Base-by-base conservation (phyloP, 2,329 filamentous ascomycete genomes). In the Fusarium nelsonii region DNA sequence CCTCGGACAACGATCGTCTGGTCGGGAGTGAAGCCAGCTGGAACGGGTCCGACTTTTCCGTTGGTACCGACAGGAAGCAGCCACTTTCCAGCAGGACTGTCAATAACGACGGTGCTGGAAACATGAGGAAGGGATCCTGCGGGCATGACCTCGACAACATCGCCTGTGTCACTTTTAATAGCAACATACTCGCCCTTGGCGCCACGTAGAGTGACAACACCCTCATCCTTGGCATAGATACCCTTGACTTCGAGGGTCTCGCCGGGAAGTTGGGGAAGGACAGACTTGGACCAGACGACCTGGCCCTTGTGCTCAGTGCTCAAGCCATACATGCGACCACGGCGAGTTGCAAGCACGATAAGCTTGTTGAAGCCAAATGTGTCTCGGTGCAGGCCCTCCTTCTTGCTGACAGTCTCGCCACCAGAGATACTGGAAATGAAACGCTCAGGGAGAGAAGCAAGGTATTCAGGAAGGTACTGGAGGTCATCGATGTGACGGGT, bases 361-460 rank as follows among this genome's bases (percentile, higher is more conserved):
- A 95, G 82, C 80, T 97, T 97, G 78, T 92, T 91, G 80, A 97
- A 95, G 6, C 95, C 95, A 78, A 98, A 98, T 39, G 85, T 88
- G 73, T 96, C 92, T 16, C 89, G 85, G 18, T 83, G 81, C n/a
- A 91, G 81, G 8, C 83, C 83, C 30, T 82, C 78, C 20, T 80
- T 80, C 20, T 80, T 79, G 14, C 76, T 79, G 1, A 79, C 74
- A 16, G 84, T 81, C 10, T 86, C 84, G 1, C 87, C 86, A 33
- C 89, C 88, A 10, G 90, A 76, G 16, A 93, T 82, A 68, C 88
- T 90, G 64, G 86, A 86, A 4, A 94, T 74, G 15, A 97, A 80
- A 26, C 90, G 88, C 43, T 84, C 81, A 6, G 93, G 93, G 11
- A 97, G 83, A 16, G 84, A 84, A 65, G 88, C 85, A 4, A 97